Conservation (phyloP, 345 rosid genomes). For the Alliaria petiolata region DNA sequence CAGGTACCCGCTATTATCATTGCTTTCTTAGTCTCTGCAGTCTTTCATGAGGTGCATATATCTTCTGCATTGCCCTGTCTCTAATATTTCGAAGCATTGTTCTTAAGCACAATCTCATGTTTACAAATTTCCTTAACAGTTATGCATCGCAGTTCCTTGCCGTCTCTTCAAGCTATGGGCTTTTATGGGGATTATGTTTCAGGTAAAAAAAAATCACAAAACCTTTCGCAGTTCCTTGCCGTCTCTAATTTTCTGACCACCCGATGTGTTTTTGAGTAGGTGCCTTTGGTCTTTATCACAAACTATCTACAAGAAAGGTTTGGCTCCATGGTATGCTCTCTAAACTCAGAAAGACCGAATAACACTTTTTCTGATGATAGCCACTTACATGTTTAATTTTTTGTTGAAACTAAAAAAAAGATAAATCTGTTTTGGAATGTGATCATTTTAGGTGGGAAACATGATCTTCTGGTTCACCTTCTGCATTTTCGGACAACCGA, state of each 20-base stretch:
- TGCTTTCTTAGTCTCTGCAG: conserved; percentile 81
- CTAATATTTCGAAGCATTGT: background rate
- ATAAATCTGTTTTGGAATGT: conserved; percentile 16
- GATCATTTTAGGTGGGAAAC: conserved; percentile 76
- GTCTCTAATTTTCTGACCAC: conserved; percentile 1
- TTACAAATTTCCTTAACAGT: conserved; percentile 38
- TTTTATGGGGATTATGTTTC: conserved; percentile 91
- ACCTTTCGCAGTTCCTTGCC: background rate
- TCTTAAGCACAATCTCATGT: background rate
- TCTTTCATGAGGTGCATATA: conserved; percentile 84
- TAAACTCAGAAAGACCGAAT: background rate
- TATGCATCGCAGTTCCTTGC: conserved; percentile 97
- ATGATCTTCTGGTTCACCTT: conserved; percentile 94
- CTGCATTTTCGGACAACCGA: conserved; percentile 97
- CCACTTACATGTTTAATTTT: background rate
- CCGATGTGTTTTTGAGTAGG: conserved; percentile 39
- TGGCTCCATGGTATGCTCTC: conserved; percentile 69
- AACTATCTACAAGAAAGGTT: conserved; percentile 69
- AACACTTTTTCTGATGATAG: background rate
- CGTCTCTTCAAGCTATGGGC: conserved; percentile 95
- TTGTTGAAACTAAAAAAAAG: background rate
- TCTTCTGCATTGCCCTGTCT: background rate
- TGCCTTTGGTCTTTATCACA: conserved; percentile 83
- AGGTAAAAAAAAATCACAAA: conserved; percentile 43
- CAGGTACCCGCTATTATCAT: conserved; percentile 74